A percentile compares a stretch with the other conserved stretches of the same genome.
phyloP scores from a whole-genome alignment of 2,329 filamentous ascomycete species.

The Xylariaceae sp. region DNA sequence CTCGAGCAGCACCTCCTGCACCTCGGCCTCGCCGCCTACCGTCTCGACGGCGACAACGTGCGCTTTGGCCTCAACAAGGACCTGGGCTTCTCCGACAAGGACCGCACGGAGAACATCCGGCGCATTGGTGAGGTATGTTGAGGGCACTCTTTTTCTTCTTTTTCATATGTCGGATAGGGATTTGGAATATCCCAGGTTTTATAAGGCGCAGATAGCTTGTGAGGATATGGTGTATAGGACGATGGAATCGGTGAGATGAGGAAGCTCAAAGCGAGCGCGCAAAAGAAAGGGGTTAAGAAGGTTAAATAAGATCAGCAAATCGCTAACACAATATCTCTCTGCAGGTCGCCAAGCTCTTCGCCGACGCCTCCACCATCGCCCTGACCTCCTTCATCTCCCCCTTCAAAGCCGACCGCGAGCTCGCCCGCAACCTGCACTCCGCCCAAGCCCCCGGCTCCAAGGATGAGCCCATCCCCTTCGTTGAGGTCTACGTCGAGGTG shows the following conservation, averaged over 20 bases:
- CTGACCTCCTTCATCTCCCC: constrained; percentile 97
- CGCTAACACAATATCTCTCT: constrained; percentile 2
- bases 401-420: constrained; percentile 78
- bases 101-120: constrained; percentile 96
- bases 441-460: constrained; percentile 45
- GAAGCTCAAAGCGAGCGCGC: neutral
- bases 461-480: constrained; percentile 70
- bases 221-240: neutral
- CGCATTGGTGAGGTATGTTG: constrained; percentile 72
- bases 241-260: neutral
- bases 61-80: constrained; percentile 98
- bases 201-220: neutral
- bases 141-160: neutral
- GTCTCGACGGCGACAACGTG: constrained; percentile 96
- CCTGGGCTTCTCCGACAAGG: constrained; percentile 85
- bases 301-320: neutral
- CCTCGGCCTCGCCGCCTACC: constrained; percentile 75
- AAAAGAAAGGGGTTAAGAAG: neutral
- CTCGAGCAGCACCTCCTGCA: constrained; percentile 96
- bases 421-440: constrained; percentile 75
- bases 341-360: constrained; percentile 89
- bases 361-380: constrained; percentile 79
- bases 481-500: constrained; percentile 92
- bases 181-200: neutral
- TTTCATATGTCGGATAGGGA: neutral